These are phyloP conservation scores for Gautieria morchelliformis DNA, from an alignment of 768 basidiomycete genomes.

Conservation along the genomic window DNA sequence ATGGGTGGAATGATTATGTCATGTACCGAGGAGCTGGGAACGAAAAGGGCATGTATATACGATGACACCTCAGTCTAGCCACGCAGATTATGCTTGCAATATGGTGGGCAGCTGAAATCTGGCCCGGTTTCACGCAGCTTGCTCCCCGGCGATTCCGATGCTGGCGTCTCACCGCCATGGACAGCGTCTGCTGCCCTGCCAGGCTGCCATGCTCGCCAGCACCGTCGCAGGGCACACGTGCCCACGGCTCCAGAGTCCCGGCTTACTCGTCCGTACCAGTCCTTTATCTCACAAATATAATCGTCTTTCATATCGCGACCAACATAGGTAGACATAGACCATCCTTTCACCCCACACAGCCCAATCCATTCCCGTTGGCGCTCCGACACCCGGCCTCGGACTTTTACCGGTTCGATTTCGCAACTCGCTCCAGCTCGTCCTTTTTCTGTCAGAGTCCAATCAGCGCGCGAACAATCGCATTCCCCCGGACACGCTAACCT, in stretches of 20 bases:
- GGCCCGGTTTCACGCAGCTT: not conserved
- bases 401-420: conserved; percentile 98
- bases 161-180: not conserved
- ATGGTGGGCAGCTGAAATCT: not conserved
- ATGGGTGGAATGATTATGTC: not conserved
- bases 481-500: conserved; percentile 40
- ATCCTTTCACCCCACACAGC: not conserved
- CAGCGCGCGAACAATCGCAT: not conserved
- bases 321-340: conserved; percentile 1
- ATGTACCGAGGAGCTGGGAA: no score
- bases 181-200: not conserved
- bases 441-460: conserved; percentile 58
- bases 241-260: not conserved
- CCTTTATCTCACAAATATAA: not conserved
- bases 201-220: not conserved
- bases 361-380: not conserved
- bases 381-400: conserved; percentile 28
- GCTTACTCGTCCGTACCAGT: not conserved
- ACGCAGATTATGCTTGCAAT: not conserved
- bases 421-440: conserved; percentile 99
- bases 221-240: not conserved
- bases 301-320: not conserved
- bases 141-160: not conserved
- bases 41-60: no score
- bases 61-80: no score